Percentiles rank a stretch among this genome's conserved stretches.
Evolutionary conservation across 495 filamentous ascomycete genomes (phyloP).

Genomic region (Ramalina peruviana): DNA sequence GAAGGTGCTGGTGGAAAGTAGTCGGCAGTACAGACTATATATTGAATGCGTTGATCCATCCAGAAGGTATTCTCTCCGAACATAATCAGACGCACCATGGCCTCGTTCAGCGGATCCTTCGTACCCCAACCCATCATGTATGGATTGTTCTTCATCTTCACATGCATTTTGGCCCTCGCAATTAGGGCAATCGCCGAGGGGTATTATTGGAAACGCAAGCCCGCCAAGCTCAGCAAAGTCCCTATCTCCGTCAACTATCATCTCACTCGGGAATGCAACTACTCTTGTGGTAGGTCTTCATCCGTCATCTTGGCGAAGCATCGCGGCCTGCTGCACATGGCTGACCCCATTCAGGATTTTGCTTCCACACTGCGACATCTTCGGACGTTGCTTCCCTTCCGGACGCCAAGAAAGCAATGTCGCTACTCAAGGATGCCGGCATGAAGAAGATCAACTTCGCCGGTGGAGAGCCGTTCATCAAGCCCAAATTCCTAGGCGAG

Average conservation of each 20-base stretch:
- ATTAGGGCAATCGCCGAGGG: no score
- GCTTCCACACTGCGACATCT: slow-evolving; percentile 41
- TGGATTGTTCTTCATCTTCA: no score
- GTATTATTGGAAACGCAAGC: no score
- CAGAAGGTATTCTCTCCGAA: no score
- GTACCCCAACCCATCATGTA: no score
- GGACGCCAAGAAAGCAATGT: slow-evolving; percentile 30
- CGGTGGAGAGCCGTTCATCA: slow-evolving; percentile 47
- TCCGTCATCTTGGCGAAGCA: background rate
- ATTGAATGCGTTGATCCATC: no score
- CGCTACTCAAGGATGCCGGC: slow-evolving; percentile 33
- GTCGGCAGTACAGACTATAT: no score
- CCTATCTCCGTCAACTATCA: slow-evolving; percentile 35
- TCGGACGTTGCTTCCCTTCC: slow-evolving; percentile 27
- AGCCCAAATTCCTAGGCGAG: slow-evolving; percentile 31
- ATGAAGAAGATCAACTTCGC: slow-evolving; percentile 49
- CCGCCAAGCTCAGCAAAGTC: background rate
- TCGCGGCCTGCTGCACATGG: background rate
- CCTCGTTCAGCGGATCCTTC: no score
- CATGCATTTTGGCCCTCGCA: no score
- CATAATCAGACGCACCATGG: no score
- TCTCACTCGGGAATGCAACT: slow-evolving; percentile 39
- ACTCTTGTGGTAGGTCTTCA: slow-evolving; percentile 18
- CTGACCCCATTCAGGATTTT: slow-evolving; percentile 24
- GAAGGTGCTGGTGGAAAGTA: no score